A percentile compares a stretch with the other conserved stretches of the same genome.
Conservation (phyloP, 202 grass and related monocot species). For the Musa balbisiana region DNA sequence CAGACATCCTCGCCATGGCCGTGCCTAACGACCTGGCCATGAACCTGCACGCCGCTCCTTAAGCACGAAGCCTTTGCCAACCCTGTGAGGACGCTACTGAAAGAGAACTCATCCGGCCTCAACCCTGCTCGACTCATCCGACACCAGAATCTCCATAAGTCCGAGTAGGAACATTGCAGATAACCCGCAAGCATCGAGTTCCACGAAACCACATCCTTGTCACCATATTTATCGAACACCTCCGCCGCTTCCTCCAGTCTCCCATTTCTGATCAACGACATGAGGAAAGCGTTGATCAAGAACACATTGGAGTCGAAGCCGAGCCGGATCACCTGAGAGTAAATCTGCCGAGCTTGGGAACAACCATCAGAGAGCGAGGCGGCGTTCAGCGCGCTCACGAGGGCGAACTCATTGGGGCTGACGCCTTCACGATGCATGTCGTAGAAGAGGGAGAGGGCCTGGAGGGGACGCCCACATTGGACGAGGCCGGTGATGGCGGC, state of each 20-base stretch:
- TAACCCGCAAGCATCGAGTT: conserved; percentile 49
- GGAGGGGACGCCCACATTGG: conserved; percentile 19
- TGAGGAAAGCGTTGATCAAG: conserved; percentile 54
- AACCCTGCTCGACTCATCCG: conserved; percentile 31
- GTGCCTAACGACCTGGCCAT: conserved; percentile 45
- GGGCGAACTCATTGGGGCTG: conserved; percentile 47
- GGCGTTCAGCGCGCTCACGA: conserved; percentile 48
- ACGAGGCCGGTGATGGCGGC: conserved; percentile 40
- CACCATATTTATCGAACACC: conserved; percentile 26
- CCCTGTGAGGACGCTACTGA: conserved; percentile 47
- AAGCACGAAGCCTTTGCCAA: conserved; percentile 21
- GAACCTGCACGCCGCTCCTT: conserved; percentile 37
- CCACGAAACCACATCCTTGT: conserved; percentile 42
- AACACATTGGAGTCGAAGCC: conserved; percentile 47
- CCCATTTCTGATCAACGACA: conserved; percentile 33
- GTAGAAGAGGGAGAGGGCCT: conserved; percentile 36
- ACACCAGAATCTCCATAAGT: conserved; percentile 44
- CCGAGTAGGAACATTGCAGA: conserved; percentile 21
- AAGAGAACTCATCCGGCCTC: conserved; percentile 43
- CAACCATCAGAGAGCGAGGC: conserved; percentile 27
- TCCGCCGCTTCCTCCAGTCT: conserved; percentile 27
- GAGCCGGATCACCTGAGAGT: conserved; percentile 32
- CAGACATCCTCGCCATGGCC: conserved; percentile 35
- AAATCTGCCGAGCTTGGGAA: conserved; percentile 26
- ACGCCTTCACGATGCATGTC: conserved; percentile 31